Evolutionary conservation across 208 protist genomes (phyloP).

Genomic region (Wallacemonas collosoma): DNA sequence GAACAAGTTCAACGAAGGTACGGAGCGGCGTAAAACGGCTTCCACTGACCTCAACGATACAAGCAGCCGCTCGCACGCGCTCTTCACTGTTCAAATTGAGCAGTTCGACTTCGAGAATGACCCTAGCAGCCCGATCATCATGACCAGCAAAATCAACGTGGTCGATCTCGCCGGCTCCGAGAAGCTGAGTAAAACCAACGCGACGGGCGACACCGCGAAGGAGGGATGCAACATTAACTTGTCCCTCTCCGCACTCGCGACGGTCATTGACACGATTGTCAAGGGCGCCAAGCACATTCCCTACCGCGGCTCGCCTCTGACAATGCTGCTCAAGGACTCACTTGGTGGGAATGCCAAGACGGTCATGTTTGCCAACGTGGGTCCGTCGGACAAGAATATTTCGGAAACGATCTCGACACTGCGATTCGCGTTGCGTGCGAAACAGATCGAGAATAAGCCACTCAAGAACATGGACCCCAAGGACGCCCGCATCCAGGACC

Average conservation of each 20-base stretch:
- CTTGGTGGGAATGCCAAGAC: conserved; percentile 92
- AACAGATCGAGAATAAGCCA: conserved; percentile 97
- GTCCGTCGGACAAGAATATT: conserved; percentile 83
- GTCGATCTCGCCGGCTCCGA: conserved; percentile 96
- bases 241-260: conserved; percentile 91
- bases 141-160: conserved; percentile 93
- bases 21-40: conserved; percentile 85
- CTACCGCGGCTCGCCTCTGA: conserved; percentile 89
- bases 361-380: conserved; percentile 93
- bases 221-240: conserved; percentile 96
- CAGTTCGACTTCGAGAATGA: conserved; percentile 90
- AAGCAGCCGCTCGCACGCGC: conserved; percentile 89
- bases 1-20: conserved; percentile 87
- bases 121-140: conserved; percentile 75
- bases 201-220: conserved; percentile 91
- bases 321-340: conserved; percentile 93
- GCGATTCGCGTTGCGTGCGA: conserved; percentile 85
- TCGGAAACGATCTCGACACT: conserved; percentile 91
- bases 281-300: conserved; percentile 91
- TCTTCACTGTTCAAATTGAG: conserved; percentile 91
- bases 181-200: conserved; percentile 92
- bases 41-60: conserved; percentile 92
- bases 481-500: conserved; percentile 86
- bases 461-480: conserved; percentile 94
- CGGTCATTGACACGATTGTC: conserved; percentile 92